Conservation (phyloP, 78 protist species). For the Dictyostelium purpureum region DNA sequence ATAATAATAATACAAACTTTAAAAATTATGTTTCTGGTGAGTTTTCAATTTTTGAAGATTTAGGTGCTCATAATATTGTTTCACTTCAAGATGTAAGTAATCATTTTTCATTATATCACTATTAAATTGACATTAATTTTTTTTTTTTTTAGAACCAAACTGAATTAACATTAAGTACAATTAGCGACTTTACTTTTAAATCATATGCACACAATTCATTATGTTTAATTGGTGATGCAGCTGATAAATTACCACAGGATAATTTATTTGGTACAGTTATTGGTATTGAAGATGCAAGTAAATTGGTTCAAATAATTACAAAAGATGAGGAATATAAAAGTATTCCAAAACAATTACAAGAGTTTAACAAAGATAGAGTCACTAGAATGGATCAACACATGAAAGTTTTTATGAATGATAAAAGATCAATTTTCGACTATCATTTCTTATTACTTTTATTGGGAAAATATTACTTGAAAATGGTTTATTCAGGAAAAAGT, state of each 20-base stretch:
- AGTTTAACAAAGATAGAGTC: no score
- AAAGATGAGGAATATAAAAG: no score
- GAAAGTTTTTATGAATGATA: no score
- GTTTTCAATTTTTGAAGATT: constrained; percentile 33
- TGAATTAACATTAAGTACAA: not conserved
- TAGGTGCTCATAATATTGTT: constrained; percentile 44
- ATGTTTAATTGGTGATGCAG: constrained; percentile 28
- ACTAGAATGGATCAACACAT: no score
- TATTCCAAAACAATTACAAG: no score
- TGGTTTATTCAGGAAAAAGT: no score
- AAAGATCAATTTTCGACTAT: no score
- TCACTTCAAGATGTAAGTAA: constrained; percentile 19
- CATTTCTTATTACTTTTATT: no score
- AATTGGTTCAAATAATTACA: not conserved
- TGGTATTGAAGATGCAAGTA: constrained; percentile 36
- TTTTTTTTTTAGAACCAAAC: not conserved
- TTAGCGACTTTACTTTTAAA: not conserved
- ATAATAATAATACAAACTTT: no score
- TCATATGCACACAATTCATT: not conserved
- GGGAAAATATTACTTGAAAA: no score
- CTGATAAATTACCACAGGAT: constrained; percentile 24
- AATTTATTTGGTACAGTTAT: not conserved
- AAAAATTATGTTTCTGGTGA: not conserved
- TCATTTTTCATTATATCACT: not conserved
- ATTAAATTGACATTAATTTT: not conserved